Conservation (phyloP, 805 yeast genomes). For the Pichia occidentalis region DNA sequence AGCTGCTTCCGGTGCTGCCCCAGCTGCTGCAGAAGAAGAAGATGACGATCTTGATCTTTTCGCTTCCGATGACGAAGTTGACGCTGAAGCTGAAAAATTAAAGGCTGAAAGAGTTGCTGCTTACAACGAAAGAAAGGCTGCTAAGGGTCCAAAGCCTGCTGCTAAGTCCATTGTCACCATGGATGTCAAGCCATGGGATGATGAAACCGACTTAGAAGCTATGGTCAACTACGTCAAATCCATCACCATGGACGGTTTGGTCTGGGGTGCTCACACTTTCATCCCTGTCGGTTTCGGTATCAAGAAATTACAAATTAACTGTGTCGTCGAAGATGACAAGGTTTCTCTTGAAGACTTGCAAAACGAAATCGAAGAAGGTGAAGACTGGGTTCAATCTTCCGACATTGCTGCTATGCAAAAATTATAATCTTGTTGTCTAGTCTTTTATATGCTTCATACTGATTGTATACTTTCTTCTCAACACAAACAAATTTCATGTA, state of each 20-base stretch:
- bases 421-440: conserved; percentile 63
- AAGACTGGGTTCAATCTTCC: conserved; percentile 98
- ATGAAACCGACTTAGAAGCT: conserved; percentile 92
- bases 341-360: conserved; percentile 90
- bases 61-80: conserved; percentile 92
- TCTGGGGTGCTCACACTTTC: conserved; percentile 97
- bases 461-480: no score
- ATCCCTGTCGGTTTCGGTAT: conserved; percentile 99
- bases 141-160: conserved; percentile 96
- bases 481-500: no score
- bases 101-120: conserved; percentile 97
- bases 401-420: conserved; percentile 98
- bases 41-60: conserved; percentile 90
- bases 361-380: conserved; percentile 74
- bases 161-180: conserved; percentile 96
- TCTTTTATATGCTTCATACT: no score
- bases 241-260: conserved; percentile 85
- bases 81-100: conserved; percentile 94
- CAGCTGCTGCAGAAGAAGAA: conserved; percentile 68
- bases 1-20: conserved; percentile 60
- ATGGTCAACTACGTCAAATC: conserved; percentile 80
- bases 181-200: conserved; percentile 99
- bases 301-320: conserved; percentile 97
- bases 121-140: conserved; percentile 96
- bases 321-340: conserved; percentile 95